Evolutionary conservation across 2,329 filamentous ascomycete species (phyloP), one percentile per base, ranked within the genome.

Genomic region (Diaporthe longicolla): DNA sequence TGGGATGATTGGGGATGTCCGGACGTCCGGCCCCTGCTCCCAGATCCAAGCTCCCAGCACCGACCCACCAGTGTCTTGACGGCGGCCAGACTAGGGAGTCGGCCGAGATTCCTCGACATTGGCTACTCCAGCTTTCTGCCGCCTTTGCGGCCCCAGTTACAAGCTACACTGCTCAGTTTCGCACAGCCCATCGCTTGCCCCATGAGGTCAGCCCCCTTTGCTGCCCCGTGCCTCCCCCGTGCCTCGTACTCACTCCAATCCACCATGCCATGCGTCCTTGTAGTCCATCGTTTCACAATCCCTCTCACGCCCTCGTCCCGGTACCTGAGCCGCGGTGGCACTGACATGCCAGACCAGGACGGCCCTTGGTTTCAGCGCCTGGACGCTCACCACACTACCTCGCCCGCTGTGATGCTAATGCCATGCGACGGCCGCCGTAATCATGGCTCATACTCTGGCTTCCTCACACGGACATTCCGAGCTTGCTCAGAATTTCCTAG

Each of bases 1-100:
- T 74, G 73, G 61, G 74, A 26, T 40, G 43, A 29, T 76, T 76
- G 74, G 74, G 74, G 74, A 76, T 76, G 74, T 76, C 74, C 74
- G 74, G 50, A 70, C 40, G 68, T 68, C 68, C 55, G 54, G 66
- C 68, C 66, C 72, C 57, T 71, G 57, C 26, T 29, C 32, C 63
- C 48, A 68, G 29, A 37, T 35, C 73, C 73, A 63, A 63, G 24
- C 26, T 59, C 32, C 40, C 65, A 75, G 50, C 63, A 54, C 73
- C 70, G 55, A 45, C 70, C 58, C 59, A 71, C 17, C 70, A 63
- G 57, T 63, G 70, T 55, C 70, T 71, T 63, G 57, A 63, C 57
- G 63, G 70, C 70, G 9, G 43, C 24, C 55, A 71, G 54, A 71
- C 69, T 43, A 54, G 54, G 37, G 63, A 68, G 48, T 61, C 70